These are phyloP conservation scores for Russula griseocarnosa DNA, from an alignment of 768 basidiomycete genomes.

Conservation along the genomic window DNA sequence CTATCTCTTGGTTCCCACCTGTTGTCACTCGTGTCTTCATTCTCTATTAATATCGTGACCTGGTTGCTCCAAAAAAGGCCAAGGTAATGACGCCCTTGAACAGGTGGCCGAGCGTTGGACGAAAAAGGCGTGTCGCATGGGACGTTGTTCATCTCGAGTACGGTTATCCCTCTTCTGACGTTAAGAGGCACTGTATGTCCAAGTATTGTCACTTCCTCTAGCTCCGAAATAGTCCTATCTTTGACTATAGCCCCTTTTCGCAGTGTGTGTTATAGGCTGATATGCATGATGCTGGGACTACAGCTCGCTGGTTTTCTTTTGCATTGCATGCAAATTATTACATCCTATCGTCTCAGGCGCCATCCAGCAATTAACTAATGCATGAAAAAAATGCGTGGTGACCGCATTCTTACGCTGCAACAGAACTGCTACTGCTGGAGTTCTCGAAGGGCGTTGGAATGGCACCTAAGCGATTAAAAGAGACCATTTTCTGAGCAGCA, in stretches of 20 bases:
- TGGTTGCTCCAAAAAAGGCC: neutral
- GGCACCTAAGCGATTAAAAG: neutral
- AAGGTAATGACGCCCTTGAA: neutral
- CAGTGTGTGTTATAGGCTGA: neutral
- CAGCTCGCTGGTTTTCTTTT: neutral
- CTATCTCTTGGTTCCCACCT: neutral
- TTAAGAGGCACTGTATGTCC: neutral
- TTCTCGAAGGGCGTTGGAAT: neutral
- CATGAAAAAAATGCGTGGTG: neutral
- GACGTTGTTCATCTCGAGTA: neutral
- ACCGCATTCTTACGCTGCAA: neutral
- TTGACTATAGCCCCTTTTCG: neutral
- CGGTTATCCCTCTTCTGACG: neutral
- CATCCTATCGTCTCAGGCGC: neutral
- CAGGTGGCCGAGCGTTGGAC: neutral
- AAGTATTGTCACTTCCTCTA: neutral
- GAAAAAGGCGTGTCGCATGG: neutral
- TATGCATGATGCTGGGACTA: neutral
- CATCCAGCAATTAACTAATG: constrained; percentile 1
- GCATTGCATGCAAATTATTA: neutral
- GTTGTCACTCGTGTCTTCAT: neutral
- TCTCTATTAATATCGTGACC: neutral
- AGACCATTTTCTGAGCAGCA: neutral
- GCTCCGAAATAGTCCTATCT: neutral
- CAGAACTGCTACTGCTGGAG: neutral